These are phyloP conservation scores for Pinus albicaulis DNA, from an alignment of 75 land plant genomes.

Conservation along the genomic window DNA sequence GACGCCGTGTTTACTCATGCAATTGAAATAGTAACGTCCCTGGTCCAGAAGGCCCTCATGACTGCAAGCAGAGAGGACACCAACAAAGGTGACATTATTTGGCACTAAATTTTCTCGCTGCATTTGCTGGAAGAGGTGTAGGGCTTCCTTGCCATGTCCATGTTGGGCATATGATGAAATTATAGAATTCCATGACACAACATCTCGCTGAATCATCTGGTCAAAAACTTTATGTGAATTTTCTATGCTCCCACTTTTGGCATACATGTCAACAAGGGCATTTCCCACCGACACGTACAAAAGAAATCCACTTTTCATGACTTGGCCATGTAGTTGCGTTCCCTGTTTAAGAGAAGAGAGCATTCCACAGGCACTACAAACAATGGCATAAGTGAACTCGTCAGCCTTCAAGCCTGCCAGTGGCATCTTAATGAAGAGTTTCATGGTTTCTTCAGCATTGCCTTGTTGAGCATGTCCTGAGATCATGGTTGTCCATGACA, in stretches of 20 bases:
- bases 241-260: conserved; percentile 40
- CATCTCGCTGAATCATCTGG: conserved; percentile 19
- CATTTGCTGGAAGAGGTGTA: conserved; percentile 21
- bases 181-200: conserved; percentile 50
- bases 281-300: conserved; percentile 31
- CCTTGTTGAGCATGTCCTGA: conserved; percentile 28
- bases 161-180: conserved; percentile 28
- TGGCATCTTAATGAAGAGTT: conserved; percentile 42
- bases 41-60: conserved; percentile 57
- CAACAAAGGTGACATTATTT: conserved; percentile 60
- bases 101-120: neutral
- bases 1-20: conserved; percentile 30
- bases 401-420: conserved; percentile 38
- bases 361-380: conserved; percentile 42
- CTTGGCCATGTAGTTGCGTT: conserved; percentile 40
- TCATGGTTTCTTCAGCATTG: conserved; percentile 16
- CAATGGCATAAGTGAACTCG: conserved; percentile 43
- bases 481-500: conserved; percentile 34
- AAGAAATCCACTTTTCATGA: conserved; percentile 36
- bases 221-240: conserved; percentile 43
- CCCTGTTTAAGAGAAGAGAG: conserved; percentile 18
- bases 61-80: conserved; percentile 62
- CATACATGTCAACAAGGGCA: conserved; percentile 55
- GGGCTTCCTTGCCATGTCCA: conserved; percentile 17
- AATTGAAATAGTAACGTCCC: conserved; percentile 46